A percentile compares a stretch with the other conserved stretches of the same genome.
phyloP scores from a whole-genome alignment of 1,284 basidiomycete species.

The Trametes pubescens region DNA sequence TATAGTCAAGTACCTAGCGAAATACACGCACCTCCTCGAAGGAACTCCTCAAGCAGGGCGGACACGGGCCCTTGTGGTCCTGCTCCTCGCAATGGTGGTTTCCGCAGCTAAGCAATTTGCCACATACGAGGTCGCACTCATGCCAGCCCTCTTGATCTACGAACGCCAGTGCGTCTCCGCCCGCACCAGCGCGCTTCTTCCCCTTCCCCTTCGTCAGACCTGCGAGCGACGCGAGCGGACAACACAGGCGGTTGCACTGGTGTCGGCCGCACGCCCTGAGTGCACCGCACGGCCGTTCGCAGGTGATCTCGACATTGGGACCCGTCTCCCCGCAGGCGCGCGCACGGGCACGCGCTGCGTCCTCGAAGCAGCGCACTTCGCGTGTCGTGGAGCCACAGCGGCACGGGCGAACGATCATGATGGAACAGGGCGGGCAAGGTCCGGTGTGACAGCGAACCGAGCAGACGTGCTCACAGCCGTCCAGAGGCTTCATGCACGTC shows the following conservation, averaged over 20 bases:
- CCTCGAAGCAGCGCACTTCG: conserved; percentile 57
- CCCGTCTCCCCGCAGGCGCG: conserved; percentile 38
- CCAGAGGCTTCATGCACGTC: conserved; percentile 70
- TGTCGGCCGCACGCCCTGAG: conserved; percentile 84
- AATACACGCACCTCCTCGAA: conserved; percentile 81
- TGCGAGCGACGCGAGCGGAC: conserved; percentile 79
- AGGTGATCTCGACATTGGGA: conserved; percentile 67
- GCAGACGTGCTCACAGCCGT: conserved; percentile 76
- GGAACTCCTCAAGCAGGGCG: conserved; percentile 82
- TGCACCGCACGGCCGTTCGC: conserved; percentile 79
- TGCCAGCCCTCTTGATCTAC: conserved; percentile 74
- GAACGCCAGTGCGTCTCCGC: conserved; percentile 39
- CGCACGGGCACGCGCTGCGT: conserved; percentile 38
- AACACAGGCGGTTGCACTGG: conserved; percentile 84
- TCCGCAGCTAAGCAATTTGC: conserved; percentile 76
- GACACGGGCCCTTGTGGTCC: conserved; percentile 86
- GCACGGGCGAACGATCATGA: conserved; percentile 76
- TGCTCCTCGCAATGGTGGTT: conserved; percentile 78
- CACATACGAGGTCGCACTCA: conserved; percentile 82
- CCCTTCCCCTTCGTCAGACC: conserved; percentile 61
- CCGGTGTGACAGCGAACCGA: conserved; percentile 64
- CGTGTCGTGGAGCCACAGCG: conserved; percentile 78
- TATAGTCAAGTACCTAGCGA: background rate
- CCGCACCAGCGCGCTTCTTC: conserved; percentile 58
- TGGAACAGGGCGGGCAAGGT: conserved; percentile 78